These are phyloP conservation scores for Sergeia podlipaevii DNA, from an alignment of 208 protist species.

Conservation along the genomic window DNA sequence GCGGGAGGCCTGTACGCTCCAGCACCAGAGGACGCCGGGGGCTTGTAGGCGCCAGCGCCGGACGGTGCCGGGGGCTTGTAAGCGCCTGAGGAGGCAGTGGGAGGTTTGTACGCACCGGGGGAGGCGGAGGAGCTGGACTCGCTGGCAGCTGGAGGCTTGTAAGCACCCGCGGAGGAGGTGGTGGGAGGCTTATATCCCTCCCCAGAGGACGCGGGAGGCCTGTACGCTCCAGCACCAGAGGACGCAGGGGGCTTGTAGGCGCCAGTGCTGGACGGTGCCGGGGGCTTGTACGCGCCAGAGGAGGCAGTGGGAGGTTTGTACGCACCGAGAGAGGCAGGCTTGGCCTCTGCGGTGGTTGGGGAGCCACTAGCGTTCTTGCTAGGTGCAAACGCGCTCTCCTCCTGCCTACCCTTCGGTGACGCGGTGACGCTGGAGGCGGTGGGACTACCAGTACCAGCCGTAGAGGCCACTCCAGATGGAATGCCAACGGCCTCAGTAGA, in stretches of 20 bases:
- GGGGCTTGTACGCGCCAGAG: slow-evolving; percentile 13
- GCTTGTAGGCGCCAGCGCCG: slow-evolving; percentile 15
- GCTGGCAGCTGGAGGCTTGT: slow-evolving; percentile 18
- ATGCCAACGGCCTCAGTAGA: not conserved
- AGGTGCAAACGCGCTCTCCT: not conserved
- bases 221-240: slow-evolving; percentile 15
- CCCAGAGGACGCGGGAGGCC: slow-evolving; percentile 7
- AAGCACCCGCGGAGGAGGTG: slow-evolving; percentile 17
- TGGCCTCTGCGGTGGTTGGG: slow-evolving; percentile 7
- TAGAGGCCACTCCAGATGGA: not conserved
- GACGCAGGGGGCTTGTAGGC: slow-evolving; percentile 17
- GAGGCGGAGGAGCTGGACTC: slow-evolving; percentile 7
- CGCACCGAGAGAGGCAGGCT: slow-evolving; percentile 14
- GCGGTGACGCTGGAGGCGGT: not conserved
- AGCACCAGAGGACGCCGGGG: slow-evolving; percentile 9
- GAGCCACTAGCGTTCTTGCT: slow-evolving; percentile 7
- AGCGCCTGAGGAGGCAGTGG: slow-evolving; percentile 13
- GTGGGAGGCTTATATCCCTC: slow-evolving; percentile 19
- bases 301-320: slow-evolving; percentile 22
- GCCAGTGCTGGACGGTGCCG: slow-evolving; percentile 7
- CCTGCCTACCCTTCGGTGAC: not conserved
- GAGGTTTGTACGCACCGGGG: slow-evolving; percentile 17
- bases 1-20: slow-evolving; percentile 49
- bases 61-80: slow-evolving; percentile 31
- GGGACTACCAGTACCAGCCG: not conserved